A percentile compares a stretch with the other conserved stretches of the same genome.
Evolutionary conservation across 2,329 filamentous ascomycete species (phyloP).

Genomic region (Clonostachys rhizophaga): DNA sequence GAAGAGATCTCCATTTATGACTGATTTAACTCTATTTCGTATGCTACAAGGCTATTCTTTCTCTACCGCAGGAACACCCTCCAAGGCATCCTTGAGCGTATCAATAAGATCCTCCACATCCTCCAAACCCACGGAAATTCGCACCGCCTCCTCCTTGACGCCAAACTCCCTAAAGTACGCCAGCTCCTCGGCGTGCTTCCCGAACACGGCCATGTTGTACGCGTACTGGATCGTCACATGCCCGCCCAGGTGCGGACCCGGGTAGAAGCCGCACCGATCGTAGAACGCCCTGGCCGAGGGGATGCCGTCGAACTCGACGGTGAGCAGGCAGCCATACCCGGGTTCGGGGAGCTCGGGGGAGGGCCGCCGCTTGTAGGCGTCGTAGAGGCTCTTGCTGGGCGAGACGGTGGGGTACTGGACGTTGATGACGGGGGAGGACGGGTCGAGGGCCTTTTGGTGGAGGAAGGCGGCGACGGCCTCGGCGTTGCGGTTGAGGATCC

Average conservation of each 20-base stretch:
- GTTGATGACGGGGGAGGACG: constrained; percentile 24
- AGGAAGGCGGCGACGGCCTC: constrained; percentile 32
- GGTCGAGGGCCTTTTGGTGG: constrained; percentile 14
- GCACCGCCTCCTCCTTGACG: constrained; percentile 30
- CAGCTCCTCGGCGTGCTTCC: constrained; percentile 26
- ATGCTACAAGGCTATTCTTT: not conserved
- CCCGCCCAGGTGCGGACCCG: constrained; percentile 49
- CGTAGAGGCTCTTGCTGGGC: constrained; percentile 20
- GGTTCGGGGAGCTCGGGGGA: constrained; percentile 39
- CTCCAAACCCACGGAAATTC: constrained; percentile 44
- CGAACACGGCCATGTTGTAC: constrained; percentile 39
- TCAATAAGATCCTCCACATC: constrained; percentile 32
- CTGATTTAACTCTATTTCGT: not conserved
- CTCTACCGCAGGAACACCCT: constrained; percentile 9
- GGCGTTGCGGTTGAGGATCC: constrained; percentile 36
- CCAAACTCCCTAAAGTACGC: constrained; percentile 30
- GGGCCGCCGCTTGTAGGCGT: constrained; percentile 25
- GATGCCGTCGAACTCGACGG: constrained; percentile 40
- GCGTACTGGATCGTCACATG: constrained; percentile 43
- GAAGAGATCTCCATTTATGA: not conserved
- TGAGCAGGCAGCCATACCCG: constrained; percentile 51
- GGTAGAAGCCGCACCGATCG: constrained; percentile 39
- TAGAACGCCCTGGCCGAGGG: constrained; percentile 40
- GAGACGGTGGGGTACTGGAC: constrained; percentile 39
- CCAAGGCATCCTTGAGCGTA: constrained; percentile 25